Percentiles rank a stretch among this genome's conserved stretches.
Evolutionary conservation across 192 early-diverging fungal genomes (phyloP).

Genomic region (Fimicolochytrium jonesii): DNA sequence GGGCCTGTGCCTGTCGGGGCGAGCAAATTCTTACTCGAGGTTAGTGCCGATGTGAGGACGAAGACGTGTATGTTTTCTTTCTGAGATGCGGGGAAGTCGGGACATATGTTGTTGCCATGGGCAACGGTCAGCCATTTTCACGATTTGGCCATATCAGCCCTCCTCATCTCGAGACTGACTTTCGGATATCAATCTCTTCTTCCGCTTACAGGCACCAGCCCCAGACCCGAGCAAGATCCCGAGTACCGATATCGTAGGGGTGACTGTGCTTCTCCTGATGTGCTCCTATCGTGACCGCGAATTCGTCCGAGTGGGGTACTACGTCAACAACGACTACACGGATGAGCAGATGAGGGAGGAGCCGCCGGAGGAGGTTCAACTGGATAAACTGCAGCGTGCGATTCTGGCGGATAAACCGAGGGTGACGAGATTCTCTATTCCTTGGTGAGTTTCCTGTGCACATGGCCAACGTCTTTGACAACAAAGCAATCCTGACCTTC

Average conservation of each 20-base stretch:
- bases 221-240: slow-evolving; percentile 72
- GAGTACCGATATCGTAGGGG: slow-evolving; percentile 24
- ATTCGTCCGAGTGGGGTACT: slow-evolving; percentile 97
- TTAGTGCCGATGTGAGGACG: slow-evolving; percentile 27
- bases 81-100: too few species aligned
- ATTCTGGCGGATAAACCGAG: slow-evolving; percentile 90
- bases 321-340: slow-evolving; percentile 93
- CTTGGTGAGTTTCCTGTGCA: slow-evolving; percentile 26
- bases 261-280: slow-evolving; percentile 62
- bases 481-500: not conserved
- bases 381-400: slow-evolving; percentile 76
- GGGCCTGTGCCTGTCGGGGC: slow-evolving; percentile 94
- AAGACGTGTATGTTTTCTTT: too few species aligned
- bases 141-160: not conserved
- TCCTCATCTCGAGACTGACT: too few species aligned
- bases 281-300: slow-evolving; percentile 86
- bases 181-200: too few species aligned
- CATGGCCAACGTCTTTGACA: not conserved
- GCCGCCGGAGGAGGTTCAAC: slow-evolving; percentile 65
- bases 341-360: slow-evolving; percentile 72
- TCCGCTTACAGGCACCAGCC: slow-evolving; percentile 47
- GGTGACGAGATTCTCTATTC: slow-evolving; percentile 81
- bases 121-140: not conserved
- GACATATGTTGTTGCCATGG: too few species aligned
- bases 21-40: slow-evolving; percentile 90